These are phyloP conservation scores for Tritrichomonas foetus DNA, from an alignment of 208 protist species.

Conservation along the genomic window DNA sequence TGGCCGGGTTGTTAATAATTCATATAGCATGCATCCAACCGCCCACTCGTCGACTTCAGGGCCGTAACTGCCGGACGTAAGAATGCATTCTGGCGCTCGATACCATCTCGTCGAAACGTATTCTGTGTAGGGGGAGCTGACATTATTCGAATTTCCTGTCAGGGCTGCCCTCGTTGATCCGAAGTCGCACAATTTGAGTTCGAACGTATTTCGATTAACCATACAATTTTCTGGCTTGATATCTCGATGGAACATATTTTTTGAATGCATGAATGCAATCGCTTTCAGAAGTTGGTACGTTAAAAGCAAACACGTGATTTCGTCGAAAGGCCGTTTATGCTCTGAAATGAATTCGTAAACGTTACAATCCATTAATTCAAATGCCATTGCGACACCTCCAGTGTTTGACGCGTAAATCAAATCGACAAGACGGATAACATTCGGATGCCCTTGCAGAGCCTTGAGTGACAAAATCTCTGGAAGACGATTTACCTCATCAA, in stretches of 20 bases:
- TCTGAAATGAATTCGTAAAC: conserved; percentile 76
- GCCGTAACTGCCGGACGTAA: conserved; percentile 46
- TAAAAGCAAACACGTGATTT: background rate
- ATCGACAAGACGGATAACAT: conserved; percentile 84
- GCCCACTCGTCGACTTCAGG: conserved; percentile 10
- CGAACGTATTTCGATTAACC: conserved; percentile 55
- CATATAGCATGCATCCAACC: conserved; percentile 31
- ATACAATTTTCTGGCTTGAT: conserved; percentile 95
- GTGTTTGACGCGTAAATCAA: conserved; percentile 70
- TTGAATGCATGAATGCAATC: background rate
- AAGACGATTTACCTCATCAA: conserved; percentile 76
- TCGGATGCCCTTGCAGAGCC: conserved; percentile 75
- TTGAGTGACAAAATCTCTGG: conserved; percentile 87
- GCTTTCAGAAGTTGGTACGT: conserved; percentile 22
- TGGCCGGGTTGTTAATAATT: background rate
- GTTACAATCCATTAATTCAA: conserved; percentile 90
- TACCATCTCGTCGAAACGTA: conserved; percentile 80
- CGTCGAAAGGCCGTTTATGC: background rate
- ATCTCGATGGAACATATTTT: conserved; percentile 76
- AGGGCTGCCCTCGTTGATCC: conserved; percentile 68
- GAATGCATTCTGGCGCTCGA: conserved; percentile 72
- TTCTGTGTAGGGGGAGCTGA: conserved; percentile 70
- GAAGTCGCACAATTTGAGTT: conserved; percentile 88
- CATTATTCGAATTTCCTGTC: conserved; percentile 47
- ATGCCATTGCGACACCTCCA: conserved; percentile 68